These are phyloP conservation scores for Cadophora luteo-olivacea DNA, from an alignment of 2,329 filamentous ascomycete genomes.

Conservation along the genomic window DNA sequence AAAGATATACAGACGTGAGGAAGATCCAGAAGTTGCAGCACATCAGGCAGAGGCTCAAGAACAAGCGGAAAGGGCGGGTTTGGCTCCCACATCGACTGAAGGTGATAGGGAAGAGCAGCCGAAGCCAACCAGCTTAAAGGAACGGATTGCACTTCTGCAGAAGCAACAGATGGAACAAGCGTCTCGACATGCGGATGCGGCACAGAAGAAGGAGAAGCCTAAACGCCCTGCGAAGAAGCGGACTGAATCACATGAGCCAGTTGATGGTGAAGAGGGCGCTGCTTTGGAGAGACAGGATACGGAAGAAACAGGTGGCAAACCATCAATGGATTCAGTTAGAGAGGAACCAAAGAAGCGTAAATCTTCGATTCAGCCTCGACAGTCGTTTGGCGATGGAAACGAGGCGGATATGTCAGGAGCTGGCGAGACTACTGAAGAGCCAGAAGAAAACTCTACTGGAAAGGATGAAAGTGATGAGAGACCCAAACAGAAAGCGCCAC, in stretches of 20 bases:
- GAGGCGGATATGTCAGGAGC: constrained; percentile 70
- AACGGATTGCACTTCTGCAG: constrained; percentile 91
- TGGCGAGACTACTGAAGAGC: constrained; percentile 67
- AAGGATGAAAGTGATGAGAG: constrained; percentile 77
- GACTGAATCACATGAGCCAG: constrained; percentile 54
- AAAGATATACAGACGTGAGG: constrained; percentile 84
- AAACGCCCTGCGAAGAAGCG: constrained; percentile 78
- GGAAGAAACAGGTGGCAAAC: constrained; percentile 54
- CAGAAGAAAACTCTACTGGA: constrained; percentile 62
- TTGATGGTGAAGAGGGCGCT: constrained; percentile 47
- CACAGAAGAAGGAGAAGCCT: constrained; percentile 85
- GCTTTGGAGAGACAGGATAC: constrained; percentile 55
- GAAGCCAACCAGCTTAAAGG: constrained; percentile 92
- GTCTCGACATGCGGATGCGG: constrained; percentile 77
- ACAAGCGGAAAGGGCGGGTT: constrained; percentile 71
- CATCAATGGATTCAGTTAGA: constrained; percentile 55
- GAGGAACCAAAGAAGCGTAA: constrained; percentile 58
- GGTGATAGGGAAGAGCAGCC: constrained; percentile 78
- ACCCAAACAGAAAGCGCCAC: constrained; percentile 36
- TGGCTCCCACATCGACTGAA: constrained; percentile 54
- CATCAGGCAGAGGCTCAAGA: constrained; percentile 70
- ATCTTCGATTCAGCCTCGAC: constrained; percentile 50
- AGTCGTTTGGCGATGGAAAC: constrained; percentile 63
- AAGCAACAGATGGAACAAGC: constrained; percentile 93
- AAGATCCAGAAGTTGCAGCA: constrained; percentile 77